Percentiles rank a stretch among this genome's conserved stretches.
Conservation (phyloP, 208 protist species). For the Crithidia brevicula region DNA sequence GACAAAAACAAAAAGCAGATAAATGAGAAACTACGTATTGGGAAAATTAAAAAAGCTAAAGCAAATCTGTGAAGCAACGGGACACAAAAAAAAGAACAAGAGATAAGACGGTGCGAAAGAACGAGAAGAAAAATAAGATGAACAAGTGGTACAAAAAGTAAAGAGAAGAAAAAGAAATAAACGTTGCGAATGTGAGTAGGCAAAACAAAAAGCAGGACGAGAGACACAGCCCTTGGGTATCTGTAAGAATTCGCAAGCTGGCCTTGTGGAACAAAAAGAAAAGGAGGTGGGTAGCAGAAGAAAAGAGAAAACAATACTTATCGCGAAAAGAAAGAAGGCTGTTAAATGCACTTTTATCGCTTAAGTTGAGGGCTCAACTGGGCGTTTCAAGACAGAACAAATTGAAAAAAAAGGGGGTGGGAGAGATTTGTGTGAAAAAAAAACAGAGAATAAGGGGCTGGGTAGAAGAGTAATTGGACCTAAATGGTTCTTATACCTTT, state of each 20-base stretch:
- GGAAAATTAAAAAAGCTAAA: not conserved
- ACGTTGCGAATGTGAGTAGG: no score
- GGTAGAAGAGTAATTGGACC: no score
- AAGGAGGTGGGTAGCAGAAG: not conserved
- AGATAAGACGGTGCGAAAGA: not conserved
- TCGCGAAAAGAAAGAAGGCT: not conserved
- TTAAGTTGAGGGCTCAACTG: no score
- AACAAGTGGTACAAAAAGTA: not conserved
- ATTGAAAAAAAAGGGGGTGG: not conserved
- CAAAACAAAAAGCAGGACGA: no score
- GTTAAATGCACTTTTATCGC: no score
- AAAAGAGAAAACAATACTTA: conserved; percentile 9
- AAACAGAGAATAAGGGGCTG: no score
- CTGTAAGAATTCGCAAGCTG: no score
- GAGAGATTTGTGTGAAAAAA: not conserved
- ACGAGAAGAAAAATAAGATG: not conserved
- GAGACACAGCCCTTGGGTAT: no score
- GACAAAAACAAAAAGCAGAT: not conserved
- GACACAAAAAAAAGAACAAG: not conserved
- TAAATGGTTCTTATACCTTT: no score
- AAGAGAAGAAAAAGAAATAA: not conserved
- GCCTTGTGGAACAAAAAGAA: not conserved
- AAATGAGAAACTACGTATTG: not conserved
- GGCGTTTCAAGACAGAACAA: no score
- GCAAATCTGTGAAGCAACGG: not conserved